These are phyloP conservation scores for Gillenia trifoliata DNA, from an alignment of 306 rosid genomes.

Conservation along the genomic window DNA sequence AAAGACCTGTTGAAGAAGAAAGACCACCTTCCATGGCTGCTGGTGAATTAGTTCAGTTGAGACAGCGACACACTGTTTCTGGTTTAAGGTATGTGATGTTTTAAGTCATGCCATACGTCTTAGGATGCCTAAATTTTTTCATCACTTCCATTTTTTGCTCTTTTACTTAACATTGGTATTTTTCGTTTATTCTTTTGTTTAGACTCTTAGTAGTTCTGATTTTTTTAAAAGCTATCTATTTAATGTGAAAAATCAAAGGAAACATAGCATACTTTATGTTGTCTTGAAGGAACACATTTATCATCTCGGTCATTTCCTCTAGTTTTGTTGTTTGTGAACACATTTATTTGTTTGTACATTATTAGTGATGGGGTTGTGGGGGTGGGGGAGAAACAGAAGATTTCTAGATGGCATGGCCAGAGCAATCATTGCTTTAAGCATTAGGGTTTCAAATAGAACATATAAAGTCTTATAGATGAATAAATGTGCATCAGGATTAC, in stretches of 20 bases:
- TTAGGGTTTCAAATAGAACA: background rate
- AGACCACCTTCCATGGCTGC: slow-evolving; percentile 91
- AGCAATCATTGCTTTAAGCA: background rate
- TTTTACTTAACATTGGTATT: background rate
- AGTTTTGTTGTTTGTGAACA: background rate
- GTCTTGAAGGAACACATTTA: background rate
- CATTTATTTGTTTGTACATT: background rate
- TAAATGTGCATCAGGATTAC: background rate
- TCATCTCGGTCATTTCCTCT: background rate
- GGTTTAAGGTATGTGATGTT: slow-evolving; percentile 65
- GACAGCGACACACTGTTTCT: slow-evolving; percentile 92
- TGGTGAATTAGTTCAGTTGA: slow-evolving; percentile 79
- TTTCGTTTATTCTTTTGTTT: background rate
- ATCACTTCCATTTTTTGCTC: background rate
- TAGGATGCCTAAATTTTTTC: background rate
- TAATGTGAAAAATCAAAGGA: background rate
- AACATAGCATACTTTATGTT: background rate
- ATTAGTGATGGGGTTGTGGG: background rate
- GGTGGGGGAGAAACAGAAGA: background rate
- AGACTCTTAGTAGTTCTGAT: background rate
- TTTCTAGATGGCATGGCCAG: background rate
- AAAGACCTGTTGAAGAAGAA: slow-evolving; percentile 86
- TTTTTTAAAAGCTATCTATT: background rate
- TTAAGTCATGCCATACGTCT: slow-evolving; percentile 15
- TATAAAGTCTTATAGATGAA: background rate